A percentile compares a stretch with the other conserved stretches of the same genome.
Evolutionary conservation across 352 stramenopile species (phyloP).

Genomic region (Aphanomyces astaci): DNA sequence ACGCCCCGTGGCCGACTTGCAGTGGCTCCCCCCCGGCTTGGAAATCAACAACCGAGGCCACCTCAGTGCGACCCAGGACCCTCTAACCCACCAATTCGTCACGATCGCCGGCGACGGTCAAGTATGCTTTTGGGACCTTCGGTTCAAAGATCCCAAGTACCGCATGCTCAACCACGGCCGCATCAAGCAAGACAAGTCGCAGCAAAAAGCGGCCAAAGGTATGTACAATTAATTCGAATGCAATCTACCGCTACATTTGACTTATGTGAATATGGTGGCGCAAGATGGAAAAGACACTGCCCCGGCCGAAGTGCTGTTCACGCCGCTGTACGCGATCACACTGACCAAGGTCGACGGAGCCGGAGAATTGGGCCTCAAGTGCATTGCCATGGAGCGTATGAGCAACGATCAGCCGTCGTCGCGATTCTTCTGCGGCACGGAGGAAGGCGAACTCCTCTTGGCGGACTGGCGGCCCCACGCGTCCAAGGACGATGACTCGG

Average conservation of each 20-base stretch:
- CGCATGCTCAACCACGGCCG: conserved; percentile 42
- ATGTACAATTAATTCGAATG: too few species aligned
- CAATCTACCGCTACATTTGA: too few species aligned
- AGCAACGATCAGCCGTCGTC: conserved; percentile 52
- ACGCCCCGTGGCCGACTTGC: conserved; percentile 77
- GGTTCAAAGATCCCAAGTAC: conserved; percentile 85
- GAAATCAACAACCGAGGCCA: conserved; percentile 87
- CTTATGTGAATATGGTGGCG: too few species aligned
- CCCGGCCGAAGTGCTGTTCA: conserved; percentile 61
- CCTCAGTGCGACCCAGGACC: conserved; percentile 45
- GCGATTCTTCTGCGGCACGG: conserved; percentile 73
- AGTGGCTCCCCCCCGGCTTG: conserved; percentile 76
- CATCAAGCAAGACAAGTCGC: conserved; percentile 50
- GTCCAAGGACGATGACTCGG: conserved; percentile 17
- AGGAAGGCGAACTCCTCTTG: conserved; percentile 87
- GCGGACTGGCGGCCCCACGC: conserved; percentile 81
- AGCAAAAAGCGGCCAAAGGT: conserved; percentile 3
- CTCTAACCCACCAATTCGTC: conserved; percentile 83
- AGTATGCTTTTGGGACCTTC: conserved; percentile 88
- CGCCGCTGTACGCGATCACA: conserved; percentile 74
- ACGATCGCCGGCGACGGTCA: conserved; percentile 87
- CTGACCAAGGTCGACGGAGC: conserved; percentile 67
- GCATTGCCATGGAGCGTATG: conserved; percentile 54
- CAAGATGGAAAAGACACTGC: conserved; percentile 44
- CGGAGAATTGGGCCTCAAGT: conserved; percentile 54